A percentile compares a stretch with the other conserved stretches of the same genome.
Evolutionary conservation across 1,284 basidiomycete genomes (phyloP).

Genomic region (Trichosporon sp.): DNA sequence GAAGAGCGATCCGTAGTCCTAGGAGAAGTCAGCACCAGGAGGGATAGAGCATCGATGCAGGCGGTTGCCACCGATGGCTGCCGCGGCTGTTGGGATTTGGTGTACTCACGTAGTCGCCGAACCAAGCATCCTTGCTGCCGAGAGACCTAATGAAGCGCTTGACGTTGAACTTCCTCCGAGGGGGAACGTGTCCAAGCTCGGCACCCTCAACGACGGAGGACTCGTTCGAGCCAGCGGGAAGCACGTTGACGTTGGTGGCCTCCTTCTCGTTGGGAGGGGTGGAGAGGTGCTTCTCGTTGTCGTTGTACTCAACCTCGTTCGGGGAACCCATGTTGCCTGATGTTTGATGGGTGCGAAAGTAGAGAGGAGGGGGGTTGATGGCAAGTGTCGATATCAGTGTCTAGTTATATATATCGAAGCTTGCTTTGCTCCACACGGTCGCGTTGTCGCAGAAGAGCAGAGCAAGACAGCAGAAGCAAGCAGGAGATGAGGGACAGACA

Average conservation of each 20-base stretch:
- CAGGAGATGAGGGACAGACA: not conserved
- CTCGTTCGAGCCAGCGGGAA: conserved; percentile 3
- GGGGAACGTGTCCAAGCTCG: conserved; percentile 21
- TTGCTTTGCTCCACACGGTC: not conserved
- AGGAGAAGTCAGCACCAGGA: not conserved
- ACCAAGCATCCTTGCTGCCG: conserved; percentile 28
- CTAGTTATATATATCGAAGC: not conserved
- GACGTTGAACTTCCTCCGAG: conserved; percentile 4
- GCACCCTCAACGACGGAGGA: not conserved
- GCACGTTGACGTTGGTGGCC: conserved; percentile 9
- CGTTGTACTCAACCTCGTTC: not conserved
- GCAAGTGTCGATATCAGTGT: not conserved
- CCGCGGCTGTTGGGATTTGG: not conserved
- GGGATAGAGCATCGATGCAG: not conserved
- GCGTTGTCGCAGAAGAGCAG: not conserved
- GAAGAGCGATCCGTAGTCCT: conserved; percentile 32
- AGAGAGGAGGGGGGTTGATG: not conserved
- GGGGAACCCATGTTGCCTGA: not conserved
- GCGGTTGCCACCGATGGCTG: not conserved
- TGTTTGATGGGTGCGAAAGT: not conserved
- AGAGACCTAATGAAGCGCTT: conserved; percentile 15
- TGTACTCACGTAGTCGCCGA: conserved; percentile 32
- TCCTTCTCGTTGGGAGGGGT: not conserved
- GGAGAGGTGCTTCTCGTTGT: not conserved
- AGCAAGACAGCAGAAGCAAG: not conserved